Base-by-base conservation (phyloP, 2,329 filamentous ascomycete genomes). In the Macrophomina pseudophaseolina region DNA sequence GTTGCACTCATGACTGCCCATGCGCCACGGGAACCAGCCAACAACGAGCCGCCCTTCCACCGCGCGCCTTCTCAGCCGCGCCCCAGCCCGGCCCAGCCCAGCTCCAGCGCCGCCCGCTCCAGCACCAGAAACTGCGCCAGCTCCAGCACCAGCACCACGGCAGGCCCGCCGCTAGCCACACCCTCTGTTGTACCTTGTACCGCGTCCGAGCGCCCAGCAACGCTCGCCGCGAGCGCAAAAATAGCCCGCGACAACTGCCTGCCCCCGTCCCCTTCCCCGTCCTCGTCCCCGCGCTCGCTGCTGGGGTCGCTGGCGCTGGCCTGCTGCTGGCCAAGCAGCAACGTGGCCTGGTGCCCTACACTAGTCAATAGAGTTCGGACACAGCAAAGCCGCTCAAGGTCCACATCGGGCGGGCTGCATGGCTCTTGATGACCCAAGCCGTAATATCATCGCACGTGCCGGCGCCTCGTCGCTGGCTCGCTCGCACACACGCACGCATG, bases 341-440 rank as follows among this genome's bases (percentile, higher is more conserved):
- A 46, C 56, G 38, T 40, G 56, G 58, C 58, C 46, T 30, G 42
- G 58, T 62, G 58, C 42, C 58, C 58, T 62, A 44, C 42, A 49
- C 58, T 49, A 62, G 58, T 48, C 58, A 62, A 62, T 62, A 62
- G 58, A 62, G 58, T 62, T 62, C 58, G 44, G 58, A 62, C 58
- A 62, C 56, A 60, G 42, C 8, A 44, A 44, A 49, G 58, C 58
- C 58, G 58, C 46, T 48, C 58, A 38, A 32, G 44, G 30, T 44
- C 58, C 58, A 62, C 58, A 48, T 49, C 44, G 42, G 42, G 58
- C 42, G 58, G 44, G 30, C 58, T 62, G 58, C 58, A 62, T 62
- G 42, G 58, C 42, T 49, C 42, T 49, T 62, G 58, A 62, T 62
- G 58, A 48, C 44, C 58, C 32, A 49, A n/a, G 58, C 42, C 18